Base-by-base conservation (phyloP, 192 early-diverging fungal genomes). In the Coemansia sp. region DNA sequence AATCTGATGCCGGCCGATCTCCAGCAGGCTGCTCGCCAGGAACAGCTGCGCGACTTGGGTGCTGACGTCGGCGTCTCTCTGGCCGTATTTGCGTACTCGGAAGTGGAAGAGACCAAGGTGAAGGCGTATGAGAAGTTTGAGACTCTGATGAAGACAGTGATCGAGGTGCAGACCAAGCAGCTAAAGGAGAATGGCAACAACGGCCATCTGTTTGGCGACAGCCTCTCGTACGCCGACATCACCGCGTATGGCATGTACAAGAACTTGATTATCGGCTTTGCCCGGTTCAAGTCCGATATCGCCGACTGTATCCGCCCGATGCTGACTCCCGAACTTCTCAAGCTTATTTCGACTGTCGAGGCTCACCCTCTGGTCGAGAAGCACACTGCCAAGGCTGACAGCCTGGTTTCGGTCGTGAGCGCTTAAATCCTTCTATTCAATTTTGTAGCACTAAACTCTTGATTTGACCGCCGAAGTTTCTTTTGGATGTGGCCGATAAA, bases 131-230 rank as follows among this genome's bases (percentile, higher is more conserved):
- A 11, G 20, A 45, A 45, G 43, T 39, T 46, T 41, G 21, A 39
- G 14, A 43, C 45, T 8, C 59, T 62, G 36, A 17, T 64, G 14
- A 64, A 53, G 8, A 66, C 55, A 16, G 44, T 62, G 1, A 53
- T 82, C 34, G 10, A 40, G 1, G 64, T 64, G 8, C 79, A 79
- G 39, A 66, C 73, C 10, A 47, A 56, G 40, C 32, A 68, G 4
- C 51, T 83, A 38, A 48, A 47, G 31, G 52, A 76, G 18, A 84
- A 85, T 45, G 84, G 81, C 16, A 56, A 58, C 41, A 84, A 68
- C n/a, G 84, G 84, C 2, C 69, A 67, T 48, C 66, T 67, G 18
- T 53, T 80, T 30, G 82, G 82, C 14, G 52, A 79, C 53, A 59
- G 61, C 40, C 45, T 76, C 9, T 76, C 80, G 2, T 60, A 77